These are phyloP conservation scores for Talaromyces sp. DNA, from an alignment of 2,329 filamentous ascomycete genomes.

Conservation along the genomic window DNA sequence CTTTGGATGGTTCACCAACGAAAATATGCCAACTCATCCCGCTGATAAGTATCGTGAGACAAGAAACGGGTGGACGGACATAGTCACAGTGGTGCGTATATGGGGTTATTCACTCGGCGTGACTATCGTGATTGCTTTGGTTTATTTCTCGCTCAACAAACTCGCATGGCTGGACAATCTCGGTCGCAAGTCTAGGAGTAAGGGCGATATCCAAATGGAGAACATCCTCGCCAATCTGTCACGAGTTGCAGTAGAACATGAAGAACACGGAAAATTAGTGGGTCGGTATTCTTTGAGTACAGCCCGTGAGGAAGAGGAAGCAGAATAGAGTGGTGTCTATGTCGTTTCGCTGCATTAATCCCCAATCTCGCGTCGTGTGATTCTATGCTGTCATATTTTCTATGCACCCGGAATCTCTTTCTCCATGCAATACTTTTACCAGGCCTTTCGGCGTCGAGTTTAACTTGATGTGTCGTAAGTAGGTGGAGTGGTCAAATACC, in stretches of 20 bases:
- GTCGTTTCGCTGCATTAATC: background rate
- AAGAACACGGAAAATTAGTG: slow-evolving; percentile 42
- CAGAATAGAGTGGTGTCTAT: slow-evolving; percentile 26
- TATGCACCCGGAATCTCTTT: background rate
- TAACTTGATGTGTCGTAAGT: background rate
- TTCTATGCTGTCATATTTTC: background rate
- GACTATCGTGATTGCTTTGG: slow-evolving; percentile 48
- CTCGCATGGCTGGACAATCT: slow-evolving; percentile 44
- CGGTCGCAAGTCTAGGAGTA: slow-evolving; percentile 44
- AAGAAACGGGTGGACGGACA: slow-evolving; percentile 53
- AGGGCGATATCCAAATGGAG: slow-evolving; percentile 48
- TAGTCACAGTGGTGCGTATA: slow-evolving; percentile 50
- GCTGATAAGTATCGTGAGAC: slow-evolving; percentile 29
- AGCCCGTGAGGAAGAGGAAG: slow-evolving; percentile 43
- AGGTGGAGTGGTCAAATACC: background rate
- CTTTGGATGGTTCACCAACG: slow-evolving; percentile 68
- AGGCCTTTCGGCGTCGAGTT: background rate
- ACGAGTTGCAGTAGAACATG: slow-evolving; percentile 47
- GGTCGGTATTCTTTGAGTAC: slow-evolving; percentile 39
- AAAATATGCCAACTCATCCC: slow-evolving; percentile 32
- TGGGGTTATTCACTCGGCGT: slow-evolving; percentile 49
- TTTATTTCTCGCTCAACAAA: slow-evolving; percentile 46
- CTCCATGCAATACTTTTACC: background rate
- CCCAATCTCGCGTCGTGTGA: no score
- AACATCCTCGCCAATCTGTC: slow-evolving; percentile 47